Percentiles rank a stretch among this genome's conserved stretches.
Evolutionary conservation across 148 eudicot species (phyloP).

Genomic region (Euryodendron excelsum): DNA sequence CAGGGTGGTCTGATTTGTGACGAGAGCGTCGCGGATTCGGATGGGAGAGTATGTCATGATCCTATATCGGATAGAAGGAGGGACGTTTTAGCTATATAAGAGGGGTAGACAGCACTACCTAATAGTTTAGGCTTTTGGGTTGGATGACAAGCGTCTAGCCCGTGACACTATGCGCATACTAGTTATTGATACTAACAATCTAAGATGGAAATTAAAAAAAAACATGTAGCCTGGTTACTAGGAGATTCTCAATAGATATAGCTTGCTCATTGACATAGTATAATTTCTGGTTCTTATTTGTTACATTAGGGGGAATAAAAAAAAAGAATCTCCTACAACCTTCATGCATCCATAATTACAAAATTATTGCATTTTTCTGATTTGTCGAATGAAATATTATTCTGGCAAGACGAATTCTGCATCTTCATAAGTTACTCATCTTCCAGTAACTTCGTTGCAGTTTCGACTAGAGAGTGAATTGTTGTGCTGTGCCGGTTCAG

Average conservation of each 20-base stretch:
- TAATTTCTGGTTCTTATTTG: not conserved
- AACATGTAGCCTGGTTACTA: not conserved
- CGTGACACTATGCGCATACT: no score
- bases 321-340: constrained; percentile 2
- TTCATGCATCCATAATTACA: constrained; percentile 11
- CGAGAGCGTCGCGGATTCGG: no score
- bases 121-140: no score
- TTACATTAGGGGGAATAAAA: no score
- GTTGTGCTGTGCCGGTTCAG: constrained; percentile 47
- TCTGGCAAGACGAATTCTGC: not conserved
- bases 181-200: not conserved
- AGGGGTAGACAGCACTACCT: no score
- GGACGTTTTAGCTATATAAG: no score
- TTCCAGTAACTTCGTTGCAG: constrained; percentile 47
- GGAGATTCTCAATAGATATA: not conserved
- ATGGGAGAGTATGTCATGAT: no score
- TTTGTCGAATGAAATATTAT: not conserved
- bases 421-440: constrained; percentile 7
- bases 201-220: no score
- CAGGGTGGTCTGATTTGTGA: no score
- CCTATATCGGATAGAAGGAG: no score
- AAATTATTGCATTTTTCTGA: not conserved
- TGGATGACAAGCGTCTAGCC: no score
- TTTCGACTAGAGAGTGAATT: constrained; percentile 64
- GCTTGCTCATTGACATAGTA: not conserved